phyloP scores from a whole-genome alignment of 148 eudicot species.

The Persicaria tinctoria region DNA sequence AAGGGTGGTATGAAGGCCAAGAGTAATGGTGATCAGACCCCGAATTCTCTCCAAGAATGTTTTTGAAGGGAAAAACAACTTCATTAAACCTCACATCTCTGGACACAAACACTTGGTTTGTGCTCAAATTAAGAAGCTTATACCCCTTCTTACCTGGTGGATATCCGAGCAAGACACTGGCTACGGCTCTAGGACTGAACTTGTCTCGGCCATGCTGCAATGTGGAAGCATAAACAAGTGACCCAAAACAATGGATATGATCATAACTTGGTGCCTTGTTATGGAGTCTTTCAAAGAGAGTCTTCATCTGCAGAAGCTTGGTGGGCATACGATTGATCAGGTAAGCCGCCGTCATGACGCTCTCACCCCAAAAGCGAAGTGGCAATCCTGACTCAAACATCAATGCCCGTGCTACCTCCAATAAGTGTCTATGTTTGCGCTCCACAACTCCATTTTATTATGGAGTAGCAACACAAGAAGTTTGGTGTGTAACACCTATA shows the following conservation, averaged over 20 bases:
- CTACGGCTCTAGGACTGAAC: too few species aligned
- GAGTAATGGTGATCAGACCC: too few species aligned
- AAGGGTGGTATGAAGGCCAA: too few species aligned
- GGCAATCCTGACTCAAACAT: not conserved
- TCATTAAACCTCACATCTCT: too few species aligned
- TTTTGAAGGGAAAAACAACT: too few species aligned
- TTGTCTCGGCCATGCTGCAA: too few species aligned
- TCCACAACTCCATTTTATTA: not conserved
- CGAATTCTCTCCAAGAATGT: too few species aligned
- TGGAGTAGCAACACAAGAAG: not conserved
- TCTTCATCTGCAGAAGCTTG: not conserved
- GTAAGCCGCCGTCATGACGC: not conserved
- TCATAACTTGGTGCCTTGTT: not conserved
- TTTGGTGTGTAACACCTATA: not conserved
- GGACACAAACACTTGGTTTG: too few species aligned
- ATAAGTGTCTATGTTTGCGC: too few species aligned
- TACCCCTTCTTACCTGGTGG: too few species aligned
- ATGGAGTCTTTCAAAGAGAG: not conserved
- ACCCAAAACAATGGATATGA: not conserved
- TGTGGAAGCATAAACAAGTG: not conserved
- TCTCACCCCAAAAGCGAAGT: not conserved
- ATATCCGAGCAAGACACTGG: too few species aligned
- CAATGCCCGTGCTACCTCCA: not conserved
- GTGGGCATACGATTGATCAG: not conserved
- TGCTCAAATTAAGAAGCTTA: too few species aligned